Conservation (phyloP, 2,329 filamentous ascomycete species). For the Pseudogymnoascus verrucosus region DNA sequence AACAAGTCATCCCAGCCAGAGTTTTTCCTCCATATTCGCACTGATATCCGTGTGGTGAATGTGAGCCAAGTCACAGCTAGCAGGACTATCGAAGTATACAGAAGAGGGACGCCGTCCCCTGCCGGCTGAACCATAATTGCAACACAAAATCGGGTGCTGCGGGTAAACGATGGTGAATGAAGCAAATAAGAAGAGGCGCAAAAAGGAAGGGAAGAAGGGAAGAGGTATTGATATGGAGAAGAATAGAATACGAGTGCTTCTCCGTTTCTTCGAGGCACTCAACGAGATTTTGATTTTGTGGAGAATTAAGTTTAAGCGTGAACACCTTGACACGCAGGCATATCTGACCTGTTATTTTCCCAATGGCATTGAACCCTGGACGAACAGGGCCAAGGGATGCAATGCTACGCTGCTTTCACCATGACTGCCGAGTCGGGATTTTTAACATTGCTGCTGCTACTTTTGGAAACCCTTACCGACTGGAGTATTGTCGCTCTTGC, state of each 20-base stretch:
- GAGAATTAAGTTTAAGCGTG: not conserved
- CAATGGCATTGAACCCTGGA: not conserved
- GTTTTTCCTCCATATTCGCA: slow-evolving; percentile 23
- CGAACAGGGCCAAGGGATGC: not conserved
- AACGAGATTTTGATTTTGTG: not conserved
- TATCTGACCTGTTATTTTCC: not conserved
- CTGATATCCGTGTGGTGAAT: slow-evolving; percentile 17
- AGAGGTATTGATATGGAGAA: slow-evolving; percentile 3
- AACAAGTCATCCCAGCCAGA: slow-evolving; percentile 23
- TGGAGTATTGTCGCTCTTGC: not conserved
- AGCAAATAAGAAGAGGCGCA: not conserved
- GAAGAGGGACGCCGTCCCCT: slow-evolving; percentile 22
- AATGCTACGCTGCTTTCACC: not conserved
- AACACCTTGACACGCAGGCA: not conserved
- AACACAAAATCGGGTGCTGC: not conserved
- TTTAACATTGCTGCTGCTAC: not conserved
- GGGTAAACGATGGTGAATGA: not conserved
- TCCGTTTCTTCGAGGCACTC: not conserved
- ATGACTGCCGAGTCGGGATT: not conserved
- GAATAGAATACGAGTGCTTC: not conserved
- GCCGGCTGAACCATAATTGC: slow-evolving; percentile 20
- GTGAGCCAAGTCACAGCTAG: slow-evolving; percentile 21
- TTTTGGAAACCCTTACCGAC: no score
- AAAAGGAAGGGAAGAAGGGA: not conserved
- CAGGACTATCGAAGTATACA: slow-evolving; percentile 22